Evolutionary conservation across 352 stramenopile species (phyloP), one percentile per base, ranked within the genome.

Genomic region (Phytophthora tentaculata): DNA sequence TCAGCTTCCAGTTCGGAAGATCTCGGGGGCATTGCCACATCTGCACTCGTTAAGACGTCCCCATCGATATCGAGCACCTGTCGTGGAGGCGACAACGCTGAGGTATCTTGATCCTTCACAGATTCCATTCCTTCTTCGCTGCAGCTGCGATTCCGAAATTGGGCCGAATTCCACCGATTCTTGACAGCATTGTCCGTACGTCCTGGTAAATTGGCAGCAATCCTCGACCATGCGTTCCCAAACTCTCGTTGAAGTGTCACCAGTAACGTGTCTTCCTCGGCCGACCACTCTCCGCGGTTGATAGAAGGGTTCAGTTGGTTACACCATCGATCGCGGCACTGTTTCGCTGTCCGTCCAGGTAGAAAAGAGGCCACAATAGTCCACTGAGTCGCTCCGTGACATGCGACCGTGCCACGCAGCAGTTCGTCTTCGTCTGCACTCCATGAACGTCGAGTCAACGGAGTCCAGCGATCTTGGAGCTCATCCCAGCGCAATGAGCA

Each of bases 301-400:
- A 89, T 82, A 2, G 62, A 47, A n/a, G 78, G 76, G 29, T 86
- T 61, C 16, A 87, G 29, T 10, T 77, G 74, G 12, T 79, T 71
- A 14, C 64, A 55, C 74, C 73, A 84, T 4, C 84, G 64, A 24
- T 94, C 86, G 5, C 88, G 79, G 22, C 84, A 94, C 54, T 96
- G 88, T 45, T 94, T 94, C 1, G 80, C 77, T 19, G 64, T 92
- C 2, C 88, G 79, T 17, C 76, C 81, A 4, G 69, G 71, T n/a
- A 95, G 52, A 41, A 84, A 73, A 1, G 79, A 86, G 9, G 88
- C 78, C 37, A 90, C 76, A 2, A 92, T 62, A 1, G 76, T 49
- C 88, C 88, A 96, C 28, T 79, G 78, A 14, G 72, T 72, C 0
- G 59, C 43, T 12, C 84, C 81, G 32, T 91, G 77, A 19, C 57